These are phyloP conservation scores for Boletus speciosus DNA, from an alignment of 768 basidiomycete species.

Conservation along the genomic window DNA sequence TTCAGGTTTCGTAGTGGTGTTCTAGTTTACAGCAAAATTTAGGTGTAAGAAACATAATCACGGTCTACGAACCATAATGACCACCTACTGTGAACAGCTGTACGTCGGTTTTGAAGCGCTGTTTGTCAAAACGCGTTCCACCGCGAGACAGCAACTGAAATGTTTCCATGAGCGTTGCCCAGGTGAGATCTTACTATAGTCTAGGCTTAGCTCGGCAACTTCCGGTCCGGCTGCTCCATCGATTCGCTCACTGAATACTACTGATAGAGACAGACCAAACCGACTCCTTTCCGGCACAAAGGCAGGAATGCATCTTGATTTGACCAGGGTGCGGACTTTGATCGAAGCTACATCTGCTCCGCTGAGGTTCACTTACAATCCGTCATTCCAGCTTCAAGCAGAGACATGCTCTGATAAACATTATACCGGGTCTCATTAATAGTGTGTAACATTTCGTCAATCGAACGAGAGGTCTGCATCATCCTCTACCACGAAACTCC, in stretches of 20 bases:
- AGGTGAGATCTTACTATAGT: no score
- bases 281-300: neutral
- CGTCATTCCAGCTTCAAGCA: neutral
- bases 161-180: conserved; percentile 58
- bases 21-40: conserved; percentile 18
- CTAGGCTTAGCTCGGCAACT: conserved; percentile 5
- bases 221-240: conserved; percentile 2
- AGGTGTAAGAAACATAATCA: neutral
- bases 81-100: conserved; percentile 61
- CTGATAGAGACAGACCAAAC: no score
- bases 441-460: neutral
- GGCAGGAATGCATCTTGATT: neutral
- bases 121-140: conserved; percentile 78
- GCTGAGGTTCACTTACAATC: neutral
- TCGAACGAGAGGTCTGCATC: conserved; percentile 63
- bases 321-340: neutral
- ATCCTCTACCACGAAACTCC: conserved; percentile 80
- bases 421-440: conserved; percentile 7
- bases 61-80: neutral
- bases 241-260: neutral
- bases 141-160: conserved; percentile 90
- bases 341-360: neutral
- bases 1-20: conserved; percentile 20
- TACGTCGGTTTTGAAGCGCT: conserved; percentile 65
- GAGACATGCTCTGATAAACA: neutral